Evolutionary conservation across 2,329 filamentous ascomycete genomes (phyloP), one percentile per base, ranked within the genome.

Genomic region (Remersonia thermophila): DNA sequence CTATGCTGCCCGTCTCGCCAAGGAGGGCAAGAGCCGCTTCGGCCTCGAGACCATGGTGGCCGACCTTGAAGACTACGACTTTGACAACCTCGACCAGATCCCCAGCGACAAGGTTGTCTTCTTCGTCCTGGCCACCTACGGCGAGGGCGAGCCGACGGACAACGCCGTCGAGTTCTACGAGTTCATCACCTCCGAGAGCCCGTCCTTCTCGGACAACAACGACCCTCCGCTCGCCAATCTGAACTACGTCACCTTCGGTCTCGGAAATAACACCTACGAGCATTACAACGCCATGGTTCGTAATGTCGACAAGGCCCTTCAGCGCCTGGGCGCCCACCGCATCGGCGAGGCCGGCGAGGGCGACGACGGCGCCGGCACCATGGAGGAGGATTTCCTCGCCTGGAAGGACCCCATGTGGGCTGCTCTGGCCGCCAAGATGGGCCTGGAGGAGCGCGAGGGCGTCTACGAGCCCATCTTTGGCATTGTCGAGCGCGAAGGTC

Each of bases 351-450:
- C 87, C 38, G 91, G 93, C 50, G 89, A 96, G 65, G 91, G 91
- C 53, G 91, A 98, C 52, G 91, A 98, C 57, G 91, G 93, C 46
- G 87, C 91, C 47, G 91, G 93, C 43, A 98, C 91, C 39, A 98
- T 98, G 93, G 91, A 98, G 64, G 93, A 98, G 64, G 93, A 98
- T 54, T 98, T 96, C 60, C 65, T 98, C 52, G 84, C 89, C 47
- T 98, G 91, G 91, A 98, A 98, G 66, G 91, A 98, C 53, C 87
- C 87, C 43, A 98, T 98, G 91, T 98, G 93, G 91, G 67, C 73
- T 51, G 83, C 82, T 41, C 69, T 98, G 36, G 70, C 81, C 16
- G 73, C 83, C 47, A 77, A 83, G 55, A 84, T 98, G 80, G 75
- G 75, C 36, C 66, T 98, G 38, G 83, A 96, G 61, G 91, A 98